Conservation (phyloP, 2,329 filamentous ascomycete species). For the Colletotrichum tropicicola region DNA sequence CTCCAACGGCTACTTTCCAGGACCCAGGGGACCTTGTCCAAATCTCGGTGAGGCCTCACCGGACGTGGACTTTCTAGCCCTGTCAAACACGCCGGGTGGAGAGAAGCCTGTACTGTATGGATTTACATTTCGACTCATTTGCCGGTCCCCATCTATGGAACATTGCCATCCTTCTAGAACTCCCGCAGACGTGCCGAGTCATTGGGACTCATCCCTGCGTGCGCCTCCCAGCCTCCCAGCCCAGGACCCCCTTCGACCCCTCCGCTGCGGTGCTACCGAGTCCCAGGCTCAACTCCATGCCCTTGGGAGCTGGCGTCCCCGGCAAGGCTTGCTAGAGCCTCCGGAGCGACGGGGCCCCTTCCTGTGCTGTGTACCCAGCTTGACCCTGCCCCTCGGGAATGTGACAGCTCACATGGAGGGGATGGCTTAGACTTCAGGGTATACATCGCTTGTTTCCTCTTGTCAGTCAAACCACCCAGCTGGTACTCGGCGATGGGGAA, state of each 20-base stretch:
- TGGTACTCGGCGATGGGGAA: constrained; percentile 13
- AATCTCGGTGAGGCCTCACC: constrained; percentile 25
- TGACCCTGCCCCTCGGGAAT: constrained; percentile 20
- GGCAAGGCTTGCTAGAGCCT: constrained; percentile 18
- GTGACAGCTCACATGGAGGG: constrained; percentile 22
- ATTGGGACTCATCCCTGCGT: neutral
- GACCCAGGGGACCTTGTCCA: neutral
- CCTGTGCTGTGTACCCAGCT: neutral
- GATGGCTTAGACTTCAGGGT: constrained; percentile 22
- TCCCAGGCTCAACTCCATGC: constrained; percentile 7
- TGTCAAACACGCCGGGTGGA: constrained; percentile 13
- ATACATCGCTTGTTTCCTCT: constrained; percentile 30
- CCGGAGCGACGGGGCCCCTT: neutral
- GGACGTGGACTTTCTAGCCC: neutral
- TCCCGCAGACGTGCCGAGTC: constrained; percentile 14
- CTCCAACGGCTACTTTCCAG: neutral
- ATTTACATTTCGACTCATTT: constrained; percentile 17
- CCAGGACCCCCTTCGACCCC: neutral
- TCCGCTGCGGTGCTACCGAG: constrained; percentile 21
- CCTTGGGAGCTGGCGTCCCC: neutral
- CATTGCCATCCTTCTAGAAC: constrained; percentile 20
- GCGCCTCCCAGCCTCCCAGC: neutral
- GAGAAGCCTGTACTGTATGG: neutral
- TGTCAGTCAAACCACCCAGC: constrained; percentile 20
- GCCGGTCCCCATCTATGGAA: constrained; percentile 14